Base-by-base conservation (phyloP, 1,284 basidiomycete species). In the Austroboletus novae-zelandiae region DNA sequence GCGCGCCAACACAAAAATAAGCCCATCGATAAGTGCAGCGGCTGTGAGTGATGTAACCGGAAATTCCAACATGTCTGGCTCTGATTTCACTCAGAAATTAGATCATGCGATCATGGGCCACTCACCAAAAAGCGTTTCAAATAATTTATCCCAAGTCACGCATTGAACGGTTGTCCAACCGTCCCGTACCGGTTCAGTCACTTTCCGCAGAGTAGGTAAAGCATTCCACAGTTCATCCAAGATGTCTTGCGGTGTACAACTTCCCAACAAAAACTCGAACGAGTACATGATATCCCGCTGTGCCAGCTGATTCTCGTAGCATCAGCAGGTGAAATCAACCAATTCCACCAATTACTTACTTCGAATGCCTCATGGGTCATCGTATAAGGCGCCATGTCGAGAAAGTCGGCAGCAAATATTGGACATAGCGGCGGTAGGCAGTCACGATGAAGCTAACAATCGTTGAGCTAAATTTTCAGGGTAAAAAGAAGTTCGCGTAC, bases 181-280 rank as follows among this genome's bases (percentile, higher is more conserved):
- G 5, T 62, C 58, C 17, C 58, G 51, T 5, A 67, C 40, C 18
- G 41, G 32, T 5, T n/a, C 54, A 40, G 59, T 74, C 3, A 77
- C 66, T 15, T 60, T 58, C 8, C 74, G 74, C 15, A 85, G 66
- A 1, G 75, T 74, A 0, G 81, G 75, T 5, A 81, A 67, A 5
- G 78, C 77, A 27, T 61, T 53, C 79, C 80, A 83, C 1, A 86
- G 59, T 52, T 86, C 81, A 48, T 80, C 76, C 54, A 86, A 59
- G 37, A 82, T 66, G 17, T 74, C 72, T 52, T 79, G 80, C 0
- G 84, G 84, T 0, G 81, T 83, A 29, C 71, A 69, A 36, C 64
- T 70, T 1, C 79, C 80, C 7, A 86, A 61, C 34, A 66, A 64
- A 60, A 77, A 84, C 5, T 67, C 59, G 34, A 84, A 66, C 0